Base-by-base conservation (phyloP, 2,329 filamentous ascomycete genomes). In the Remersonia thermophila region DNA sequence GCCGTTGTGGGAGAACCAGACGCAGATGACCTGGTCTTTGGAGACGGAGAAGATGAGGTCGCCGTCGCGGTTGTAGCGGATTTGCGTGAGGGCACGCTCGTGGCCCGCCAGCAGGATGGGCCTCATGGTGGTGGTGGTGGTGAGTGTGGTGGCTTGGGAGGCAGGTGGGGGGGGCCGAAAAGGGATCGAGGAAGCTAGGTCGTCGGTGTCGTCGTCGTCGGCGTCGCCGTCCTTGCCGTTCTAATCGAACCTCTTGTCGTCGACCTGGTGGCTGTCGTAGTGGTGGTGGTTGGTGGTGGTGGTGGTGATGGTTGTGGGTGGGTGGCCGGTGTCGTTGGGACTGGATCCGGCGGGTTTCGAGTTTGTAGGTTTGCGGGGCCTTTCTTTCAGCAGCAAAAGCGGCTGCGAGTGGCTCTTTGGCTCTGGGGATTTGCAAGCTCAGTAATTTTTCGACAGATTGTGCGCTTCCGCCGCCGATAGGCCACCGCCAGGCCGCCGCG, bases 21-120 rank as follows among this genome's bases (percentile, higher is more conserved):
- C 89, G 71, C 89, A 94, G 55, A 95, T 85, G 57, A 93, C 77
- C 66, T 95, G 89, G 64, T 96, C 89, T 68, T 96, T 96, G 51
- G 85, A 77, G 43, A 86, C 83, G 46, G 87, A 94, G 71, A 96
- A 95, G 59, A 96, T 79, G 50, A 96, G 75, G 59, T 98, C 91
- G 65, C 91, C 91, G 66, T 98, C 91, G 63, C 77, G 76, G 66
- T 87, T 93, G 68, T 84, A 94, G 59, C 80, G 85, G 63, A 95
- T 89, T 65, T 95, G 86, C 59, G 85, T 94, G 64, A 94, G 74
- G 65, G 86, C 84, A 69, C 86, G 83, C 73, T 93, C 86, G 77
- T 98, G 91, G 64, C 91, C 91, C 61, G 85, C 80, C 55, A 98
- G 75, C 54, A 98, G 72, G 63, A 95, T 93, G 58, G 91, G 91